Conservation (phyloP, 768 basidiomycete species). For the Cystofilobasidium ferigula region DNA sequence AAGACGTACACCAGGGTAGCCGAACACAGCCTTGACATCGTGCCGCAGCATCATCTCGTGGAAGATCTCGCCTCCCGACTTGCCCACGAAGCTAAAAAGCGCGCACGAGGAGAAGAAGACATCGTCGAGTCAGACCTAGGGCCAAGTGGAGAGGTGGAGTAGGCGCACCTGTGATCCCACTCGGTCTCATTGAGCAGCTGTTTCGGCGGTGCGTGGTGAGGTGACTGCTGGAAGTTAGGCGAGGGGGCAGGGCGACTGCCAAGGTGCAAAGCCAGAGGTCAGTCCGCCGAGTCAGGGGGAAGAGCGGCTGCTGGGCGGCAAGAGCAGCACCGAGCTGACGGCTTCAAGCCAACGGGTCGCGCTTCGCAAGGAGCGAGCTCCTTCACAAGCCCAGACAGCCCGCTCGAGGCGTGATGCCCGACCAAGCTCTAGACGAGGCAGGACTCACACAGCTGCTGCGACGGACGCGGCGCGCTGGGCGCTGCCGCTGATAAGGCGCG, state of each 20-base stretch:
- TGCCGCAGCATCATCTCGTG: constrained; percentile 99
- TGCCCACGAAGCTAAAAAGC: constrained; percentile 56
- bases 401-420: too few species aligned
- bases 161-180: constrained; percentile 24
- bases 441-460: constrained; percentile 24
- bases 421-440: not conserved
- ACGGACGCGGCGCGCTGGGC: not conserved
- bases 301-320: not conserved
- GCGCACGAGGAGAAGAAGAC: too few species aligned
- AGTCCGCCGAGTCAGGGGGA: not conserved
- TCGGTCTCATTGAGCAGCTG: constrained; percentile 4
- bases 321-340: too few species aligned
- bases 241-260: constrained; percentile 5
- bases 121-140: too few species aligned
- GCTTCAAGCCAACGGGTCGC: too few species aligned
- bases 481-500: constrained; percentile 12
- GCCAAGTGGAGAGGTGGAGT: too few species aligned
- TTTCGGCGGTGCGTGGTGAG: constrained; percentile 11
- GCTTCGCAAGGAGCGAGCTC: too few species aligned
- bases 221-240: constrained; percentile 22
- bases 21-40: constrained; percentile 89
- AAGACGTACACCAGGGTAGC: constrained; percentile 62
- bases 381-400: too few species aligned
- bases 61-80: constrained; percentile 94
- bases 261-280: not conserved